These are phyloP conservation scores for Diplosphaera chodatii DNA, from an alignment of 139 green algal species.

Conservation along the genomic window DNA sequence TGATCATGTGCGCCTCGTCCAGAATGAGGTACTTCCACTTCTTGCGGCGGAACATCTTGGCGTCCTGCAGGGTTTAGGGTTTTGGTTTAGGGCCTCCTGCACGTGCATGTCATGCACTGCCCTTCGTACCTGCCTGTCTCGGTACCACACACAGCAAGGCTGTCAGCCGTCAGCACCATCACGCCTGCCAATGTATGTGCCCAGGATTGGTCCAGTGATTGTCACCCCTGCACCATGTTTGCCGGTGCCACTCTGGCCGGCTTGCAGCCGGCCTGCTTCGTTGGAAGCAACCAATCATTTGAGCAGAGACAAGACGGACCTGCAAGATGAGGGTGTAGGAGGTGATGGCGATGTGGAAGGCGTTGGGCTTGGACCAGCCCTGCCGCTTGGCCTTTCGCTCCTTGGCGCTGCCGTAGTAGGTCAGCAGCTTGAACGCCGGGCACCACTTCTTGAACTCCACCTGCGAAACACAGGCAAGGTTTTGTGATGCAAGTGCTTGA, in stretches of 20 bases:
- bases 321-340: conserved; percentile 92
- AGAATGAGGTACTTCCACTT: conserved; percentile 98
- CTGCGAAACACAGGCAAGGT: no score
- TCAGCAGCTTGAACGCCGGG: conserved; percentile 98
- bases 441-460: conserved; percentile 98
- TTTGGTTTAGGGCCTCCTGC: no score
- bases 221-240: no score
- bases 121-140: no score
- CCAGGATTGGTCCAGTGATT: no score
- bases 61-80: no score
- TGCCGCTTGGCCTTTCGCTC: conserved; percentile 91
- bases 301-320: conserved; percentile 20
- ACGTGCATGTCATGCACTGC: no score
- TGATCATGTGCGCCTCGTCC: conserved; percentile 99
- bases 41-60: conserved; percentile 92
- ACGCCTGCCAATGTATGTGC: no score
- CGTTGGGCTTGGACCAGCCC: conserved; percentile 95
- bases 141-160: no score
- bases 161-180: not conserved
- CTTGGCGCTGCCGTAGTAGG: conserved; percentile 91
- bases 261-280: no score
- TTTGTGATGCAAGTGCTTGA: no score
- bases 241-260: no score
- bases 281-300: not conserved
- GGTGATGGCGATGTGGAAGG: conserved; percentile 99